Conservation (phyloP, 768 basidiomycete species). For the Hericium erinaceus region DNA sequence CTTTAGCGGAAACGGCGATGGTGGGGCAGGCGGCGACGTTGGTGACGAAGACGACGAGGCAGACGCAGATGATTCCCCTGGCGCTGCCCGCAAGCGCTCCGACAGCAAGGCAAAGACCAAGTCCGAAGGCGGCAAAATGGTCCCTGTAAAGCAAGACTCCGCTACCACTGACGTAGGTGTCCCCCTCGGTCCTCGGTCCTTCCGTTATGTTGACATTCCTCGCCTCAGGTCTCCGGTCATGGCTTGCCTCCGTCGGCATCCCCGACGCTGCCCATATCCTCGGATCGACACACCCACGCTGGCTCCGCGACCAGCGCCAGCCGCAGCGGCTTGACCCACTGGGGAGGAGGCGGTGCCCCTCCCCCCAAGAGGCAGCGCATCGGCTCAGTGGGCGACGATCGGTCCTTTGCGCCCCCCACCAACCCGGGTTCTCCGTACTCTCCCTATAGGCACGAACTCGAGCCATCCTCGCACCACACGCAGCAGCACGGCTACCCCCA, state of each 20-base stretch:
- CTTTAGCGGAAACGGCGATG: constrained; percentile 28
- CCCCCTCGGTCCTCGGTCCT: neutral
- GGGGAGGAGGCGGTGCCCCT: neutral
- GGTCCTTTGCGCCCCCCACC: neutral
- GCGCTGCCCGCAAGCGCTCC: neutral
- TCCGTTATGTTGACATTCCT: neutral
- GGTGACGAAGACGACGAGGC: constrained; percentile 25
- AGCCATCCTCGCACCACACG: neutral
- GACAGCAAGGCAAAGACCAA: constrained; percentile 9
- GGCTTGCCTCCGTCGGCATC: constrained; percentile 17
- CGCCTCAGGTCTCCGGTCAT: neutral
- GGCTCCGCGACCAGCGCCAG: constrained; percentile 9
- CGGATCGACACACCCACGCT: constrained; percentile 17
- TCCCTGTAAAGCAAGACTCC: constrained; percentile 9
- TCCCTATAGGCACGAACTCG: neutral
- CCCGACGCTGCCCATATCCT: constrained; percentile 19
- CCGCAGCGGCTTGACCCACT: constrained; percentile 8
- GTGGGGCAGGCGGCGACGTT: constrained; percentile 25
- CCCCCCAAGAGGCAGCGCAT: constrained; percentile 7
- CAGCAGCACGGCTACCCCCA: neutral
- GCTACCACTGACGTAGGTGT: constrained; percentile 13
- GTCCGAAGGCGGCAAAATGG: constrained; percentile 7
- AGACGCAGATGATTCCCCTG: neutral
- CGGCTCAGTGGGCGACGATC: neutral
- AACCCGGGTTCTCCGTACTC: constrained; percentile 1